Percentiles rank a stretch among this genome's conserved stretches.
Conservation (phyloP, 2,329 filamentous ascomycete genomes). For the Ceratocystis huliohia region DNA sequence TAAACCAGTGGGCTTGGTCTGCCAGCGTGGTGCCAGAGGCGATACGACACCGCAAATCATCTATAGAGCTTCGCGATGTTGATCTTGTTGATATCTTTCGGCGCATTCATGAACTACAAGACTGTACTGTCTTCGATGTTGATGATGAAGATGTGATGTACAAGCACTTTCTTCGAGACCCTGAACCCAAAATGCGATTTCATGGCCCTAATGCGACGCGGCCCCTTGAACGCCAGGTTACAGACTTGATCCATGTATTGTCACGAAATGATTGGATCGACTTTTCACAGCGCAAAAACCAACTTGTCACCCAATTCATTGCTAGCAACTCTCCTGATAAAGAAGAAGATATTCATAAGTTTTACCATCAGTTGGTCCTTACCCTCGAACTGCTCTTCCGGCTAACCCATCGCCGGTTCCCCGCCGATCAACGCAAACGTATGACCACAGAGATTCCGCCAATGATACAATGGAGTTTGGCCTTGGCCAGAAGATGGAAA, state of each 20-base stretch:
- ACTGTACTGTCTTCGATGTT: constrained; percentile 33
- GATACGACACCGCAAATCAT: constrained; percentile 46
- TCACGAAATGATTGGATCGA: constrained; percentile 61
- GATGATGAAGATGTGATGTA: constrained; percentile 47
- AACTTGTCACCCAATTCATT: constrained; percentile 62
- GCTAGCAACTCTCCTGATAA: constrained; percentile 47
- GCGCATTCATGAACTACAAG: constrained; percentile 47
- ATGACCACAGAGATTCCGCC: constrained; percentile 54
- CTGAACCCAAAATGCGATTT: constrained; percentile 40
- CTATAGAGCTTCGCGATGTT: constrained; percentile 47
- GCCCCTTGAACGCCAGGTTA: constrained; percentile 57
- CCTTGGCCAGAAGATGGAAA: constrained; percentile 60
- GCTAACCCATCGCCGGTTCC: constrained; percentile 50
- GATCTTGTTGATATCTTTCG: constrained; percentile 45
- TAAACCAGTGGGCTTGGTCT: constrained; percentile 55
- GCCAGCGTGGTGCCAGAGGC: constrained; percentile 43
- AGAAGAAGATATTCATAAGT: constrained; percentile 46
- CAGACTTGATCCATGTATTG: constrained; percentile 56
- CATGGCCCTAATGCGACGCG: constrained; percentile 43
- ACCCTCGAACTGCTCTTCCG: constrained; percentile 59
- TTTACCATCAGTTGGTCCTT: constrained; percentile 66
- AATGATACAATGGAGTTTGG: constrained; percentile 58
- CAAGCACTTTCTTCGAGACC: constrained; percentile 52
- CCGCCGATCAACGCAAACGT: constrained; percentile 51
- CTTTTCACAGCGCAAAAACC: constrained; percentile 56